Percentiles rank a stretch among this genome's conserved stretches.
Conservation (phyloP, 768 basidiomycete genomes). For the Amanita rubescens region DNA sequence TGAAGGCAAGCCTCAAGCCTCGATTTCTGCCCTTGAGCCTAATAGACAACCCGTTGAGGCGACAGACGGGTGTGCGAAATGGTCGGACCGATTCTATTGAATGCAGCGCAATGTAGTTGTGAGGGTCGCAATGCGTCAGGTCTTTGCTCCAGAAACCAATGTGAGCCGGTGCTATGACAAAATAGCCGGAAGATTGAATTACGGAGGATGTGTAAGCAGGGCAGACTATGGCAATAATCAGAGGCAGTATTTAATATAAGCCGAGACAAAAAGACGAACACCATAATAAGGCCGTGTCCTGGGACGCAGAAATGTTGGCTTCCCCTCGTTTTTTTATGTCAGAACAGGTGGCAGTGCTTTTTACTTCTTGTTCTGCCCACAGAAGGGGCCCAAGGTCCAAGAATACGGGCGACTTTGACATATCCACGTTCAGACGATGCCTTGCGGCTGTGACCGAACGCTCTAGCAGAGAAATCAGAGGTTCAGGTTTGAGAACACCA, state of each 20-base stretch:
- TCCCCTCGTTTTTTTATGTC: background rate
- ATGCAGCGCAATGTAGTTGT: constrained; percentile 35
- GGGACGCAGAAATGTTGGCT: background rate
- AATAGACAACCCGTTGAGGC: constrained; percentile 32
- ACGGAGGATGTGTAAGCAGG: constrained; percentile 28
- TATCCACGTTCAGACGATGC: constrained; percentile 12
- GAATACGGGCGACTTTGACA: constrained; percentile 21
- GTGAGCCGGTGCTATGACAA: constrained; percentile 32
- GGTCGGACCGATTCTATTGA: constrained; percentile 32
- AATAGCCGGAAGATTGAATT: constrained; percentile 31
- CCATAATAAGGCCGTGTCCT: constrained; percentile 19
- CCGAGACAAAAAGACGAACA: constrained; percentile 16
- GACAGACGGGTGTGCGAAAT: constrained; percentile 21
- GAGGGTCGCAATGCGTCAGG: constrained; percentile 27
- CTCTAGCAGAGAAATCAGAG: constrained; percentile 22
- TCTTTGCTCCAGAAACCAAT: constrained; percentile 43
- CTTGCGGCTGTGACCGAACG: constrained; percentile 22
- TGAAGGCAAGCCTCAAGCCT: constrained; percentile 45
- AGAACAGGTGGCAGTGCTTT: constrained; percentile 1
- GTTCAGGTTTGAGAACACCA: constrained; percentile 18
- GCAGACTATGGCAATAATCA: constrained; percentile 20
- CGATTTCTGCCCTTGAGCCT: constrained; percentile 36
- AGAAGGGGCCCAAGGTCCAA: constrained; percentile 37
- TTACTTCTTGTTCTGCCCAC: constrained; percentile 18
- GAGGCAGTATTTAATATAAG: background rate